Evolutionary conservation across 768 basidiomycete genomes (phyloP).

Genomic region (Sarcomyxa edulis): DNA sequence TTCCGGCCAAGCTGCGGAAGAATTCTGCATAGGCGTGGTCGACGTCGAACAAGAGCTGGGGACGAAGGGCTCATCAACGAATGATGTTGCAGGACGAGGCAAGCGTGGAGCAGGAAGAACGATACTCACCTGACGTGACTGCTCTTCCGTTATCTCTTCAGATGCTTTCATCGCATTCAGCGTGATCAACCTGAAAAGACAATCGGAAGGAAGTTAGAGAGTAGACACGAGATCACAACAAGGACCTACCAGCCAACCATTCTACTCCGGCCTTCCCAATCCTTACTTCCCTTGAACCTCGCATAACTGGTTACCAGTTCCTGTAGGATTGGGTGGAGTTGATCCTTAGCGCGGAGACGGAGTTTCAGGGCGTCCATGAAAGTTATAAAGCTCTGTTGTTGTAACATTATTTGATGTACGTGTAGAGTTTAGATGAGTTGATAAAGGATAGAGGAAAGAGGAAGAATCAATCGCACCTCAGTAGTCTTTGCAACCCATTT

Average conservation of each 20-base stretch:
- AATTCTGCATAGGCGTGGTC: constrained; percentile 95
- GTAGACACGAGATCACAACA: not conserved
- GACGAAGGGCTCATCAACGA: not conserved
- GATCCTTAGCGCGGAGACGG: constrained; percentile 92
- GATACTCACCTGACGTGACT: constrained; percentile 77
- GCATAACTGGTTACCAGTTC: constrained; percentile 95
- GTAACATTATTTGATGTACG: not conserved
- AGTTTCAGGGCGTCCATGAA: constrained; percentile 98
- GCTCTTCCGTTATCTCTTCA: constrained; percentile 93
- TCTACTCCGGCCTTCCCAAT: constrained; percentile 93
- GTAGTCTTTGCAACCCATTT: constrained; percentile 99
- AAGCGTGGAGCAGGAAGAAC: not conserved
- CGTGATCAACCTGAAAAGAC: constrained; percentile 76
- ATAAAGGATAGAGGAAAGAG: not conserved
- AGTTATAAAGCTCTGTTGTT: constrained; percentile 87
- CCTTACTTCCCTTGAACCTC: constrained; percentile 89
- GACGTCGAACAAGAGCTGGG: constrained; percentile 89
- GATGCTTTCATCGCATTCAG: constrained; percentile 96
- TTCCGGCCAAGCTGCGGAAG: constrained; percentile 65
- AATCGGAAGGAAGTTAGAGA: not conserved
- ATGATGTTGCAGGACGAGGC: not conserved
- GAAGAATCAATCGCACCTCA: constrained; percentile 48
- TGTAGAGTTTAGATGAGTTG: not conserved
- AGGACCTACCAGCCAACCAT: constrained; percentile 83
- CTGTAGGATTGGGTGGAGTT: constrained; percentile 89